Conservation (phyloP, 768 basidiomycete species). For the Lactarius pseudohatsudake region DNA sequence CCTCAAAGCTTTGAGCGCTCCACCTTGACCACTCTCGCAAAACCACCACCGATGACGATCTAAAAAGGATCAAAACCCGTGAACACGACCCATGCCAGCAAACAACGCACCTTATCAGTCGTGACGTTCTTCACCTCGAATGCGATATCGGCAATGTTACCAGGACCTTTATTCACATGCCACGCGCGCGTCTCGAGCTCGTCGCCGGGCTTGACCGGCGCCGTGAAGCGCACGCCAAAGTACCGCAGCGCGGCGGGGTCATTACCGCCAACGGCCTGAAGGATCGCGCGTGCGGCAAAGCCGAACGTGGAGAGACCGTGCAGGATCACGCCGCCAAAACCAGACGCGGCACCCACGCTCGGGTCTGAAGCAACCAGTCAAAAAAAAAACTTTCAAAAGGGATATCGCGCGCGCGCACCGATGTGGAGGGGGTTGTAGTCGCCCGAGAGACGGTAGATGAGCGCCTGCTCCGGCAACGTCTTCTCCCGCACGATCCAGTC, state of each 20-base stretch:
- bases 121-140: conserved; percentile 42
- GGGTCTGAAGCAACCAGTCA: conserved; percentile 51
- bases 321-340: conserved; percentile 83
- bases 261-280: conserved; percentile 59
- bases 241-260: conserved; percentile 62
- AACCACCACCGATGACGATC: conserved; percentile 24
- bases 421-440: conserved; percentile 55
- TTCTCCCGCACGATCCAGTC: conserved; percentile 44
- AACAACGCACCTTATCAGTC: conserved; percentile 40
- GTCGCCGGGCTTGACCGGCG: conserved; percentile 83
- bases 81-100: background rate
- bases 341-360: conserved; percentile 62
- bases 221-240: conserved; percentile 76
- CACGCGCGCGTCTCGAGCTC: conserved; percentile 74
- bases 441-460: conserved; percentile 49
- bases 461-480: conserved; percentile 44
- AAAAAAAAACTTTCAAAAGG: too few species aligned
- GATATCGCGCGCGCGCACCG: conserved; percentile 32
- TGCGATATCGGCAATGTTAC: conserved; percentile 40
- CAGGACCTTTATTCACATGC: conserved; percentile 59
- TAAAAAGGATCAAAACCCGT: background rate
- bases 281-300: conserved; percentile 74
- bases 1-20: conserved; percentile 15
- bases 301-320: conserved; percentile 84
- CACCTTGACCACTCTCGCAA: conserved; percentile 13